These are phyloP conservation scores for Beta lomatogona DNA, from an alignment of 179 eudicot genomes.

Conservation along the genomic window DNA sequence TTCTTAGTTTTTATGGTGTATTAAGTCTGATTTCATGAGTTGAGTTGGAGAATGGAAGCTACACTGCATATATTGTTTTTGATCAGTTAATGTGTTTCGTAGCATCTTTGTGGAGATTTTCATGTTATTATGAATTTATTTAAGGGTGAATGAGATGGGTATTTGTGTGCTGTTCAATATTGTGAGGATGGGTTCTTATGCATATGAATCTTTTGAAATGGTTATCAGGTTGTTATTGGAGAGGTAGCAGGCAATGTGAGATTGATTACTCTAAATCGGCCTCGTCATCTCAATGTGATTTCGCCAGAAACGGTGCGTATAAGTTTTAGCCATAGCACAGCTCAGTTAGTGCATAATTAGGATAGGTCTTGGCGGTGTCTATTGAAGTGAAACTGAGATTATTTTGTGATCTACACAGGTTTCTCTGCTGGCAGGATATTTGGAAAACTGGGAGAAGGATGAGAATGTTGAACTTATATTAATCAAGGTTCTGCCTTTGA, in stretches of 20 bases:
- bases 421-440: constrained; percentile 58
- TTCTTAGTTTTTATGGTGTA: neutral
- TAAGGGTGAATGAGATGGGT: neutral
- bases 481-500: constrained; percentile 57
- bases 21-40: neutral
- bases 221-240: constrained; percentile 68
- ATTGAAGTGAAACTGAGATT: constrained; percentile 11
- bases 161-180: neutral
- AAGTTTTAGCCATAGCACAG: neutral
- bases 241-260: constrained; percentile 70
- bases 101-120: neutral
- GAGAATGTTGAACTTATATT: constrained; percentile 63
- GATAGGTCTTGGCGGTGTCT: neutral
- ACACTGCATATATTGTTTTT: neutral
- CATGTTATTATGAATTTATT: neutral
- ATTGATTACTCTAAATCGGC: constrained; percentile 76
- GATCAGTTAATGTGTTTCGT: neutral
- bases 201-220: neutral
- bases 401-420: constrained; percentile 49
- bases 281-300: constrained; percentile 86
- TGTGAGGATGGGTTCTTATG: constrained; percentile 3
- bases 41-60: neutral
- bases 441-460: constrained; percentile 95
- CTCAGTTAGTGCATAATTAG: neutral
- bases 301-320: constrained; percentile 67